These are phyloP conservation scores for Arthrobotrys iridis DNA, from an alignment of 2,329 filamentous ascomycete genomes.

Conservation along the genomic window DNA sequence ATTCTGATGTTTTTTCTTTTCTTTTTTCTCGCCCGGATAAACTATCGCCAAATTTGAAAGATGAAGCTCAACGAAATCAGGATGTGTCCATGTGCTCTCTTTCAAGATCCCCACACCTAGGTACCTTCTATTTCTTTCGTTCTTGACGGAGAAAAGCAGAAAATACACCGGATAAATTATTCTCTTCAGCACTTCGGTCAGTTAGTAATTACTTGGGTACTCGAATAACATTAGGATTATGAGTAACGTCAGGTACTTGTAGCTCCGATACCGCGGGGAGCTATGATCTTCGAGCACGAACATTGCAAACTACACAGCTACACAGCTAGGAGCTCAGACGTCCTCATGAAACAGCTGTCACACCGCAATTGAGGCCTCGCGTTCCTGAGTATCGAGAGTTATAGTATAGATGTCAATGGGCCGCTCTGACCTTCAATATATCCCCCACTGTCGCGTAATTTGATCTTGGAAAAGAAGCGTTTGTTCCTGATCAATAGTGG, in stretches of 20 bases:
- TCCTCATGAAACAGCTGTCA: not conserved
- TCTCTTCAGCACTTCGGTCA: no score
- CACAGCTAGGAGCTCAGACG: not conserved
- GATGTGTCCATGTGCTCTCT: conserved; percentile 24
- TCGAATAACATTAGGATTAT: no score
- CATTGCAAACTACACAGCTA: not conserved
- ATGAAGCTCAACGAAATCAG: not conserved
- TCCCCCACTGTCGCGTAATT: not conserved
- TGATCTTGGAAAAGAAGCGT: not conserved
- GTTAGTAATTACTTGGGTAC: no score
- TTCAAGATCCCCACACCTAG: not conserved
- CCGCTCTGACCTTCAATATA: conserved; percentile 12
- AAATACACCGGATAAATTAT: conserved; percentile 22
- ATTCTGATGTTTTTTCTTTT: not conserved
- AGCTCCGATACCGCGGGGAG: not conserved
- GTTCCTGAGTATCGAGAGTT: not conserved
- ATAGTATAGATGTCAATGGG: not conserved
- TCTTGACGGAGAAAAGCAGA: no score
- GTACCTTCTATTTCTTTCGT: no score
- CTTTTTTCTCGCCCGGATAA: conserved; percentile 14
- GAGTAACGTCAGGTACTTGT: no score
- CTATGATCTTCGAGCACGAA: no score
- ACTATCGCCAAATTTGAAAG: not conserved
- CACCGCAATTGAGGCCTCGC: not conserved
- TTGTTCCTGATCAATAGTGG: not conserved